These are phyloP conservation scores for Candida ipomoeae DNA, from an alignment of 805 yeast species.

Conservation along the genomic window DNA sequence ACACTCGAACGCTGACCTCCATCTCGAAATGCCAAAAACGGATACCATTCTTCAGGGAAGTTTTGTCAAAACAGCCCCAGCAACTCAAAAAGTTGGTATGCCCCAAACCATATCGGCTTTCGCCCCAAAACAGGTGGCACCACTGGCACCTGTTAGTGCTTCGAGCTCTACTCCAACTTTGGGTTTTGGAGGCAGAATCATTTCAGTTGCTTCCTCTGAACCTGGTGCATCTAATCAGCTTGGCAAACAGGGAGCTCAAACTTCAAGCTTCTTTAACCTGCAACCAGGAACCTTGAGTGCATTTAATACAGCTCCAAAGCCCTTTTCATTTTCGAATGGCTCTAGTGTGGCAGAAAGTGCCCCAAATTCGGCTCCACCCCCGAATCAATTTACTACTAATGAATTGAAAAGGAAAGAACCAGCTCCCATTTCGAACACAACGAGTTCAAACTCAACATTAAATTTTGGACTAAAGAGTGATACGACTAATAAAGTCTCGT, in stretches of 20 bases:
- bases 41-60: background rate
- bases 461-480: background rate
- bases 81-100: background rate
- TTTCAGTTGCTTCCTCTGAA: background rate
- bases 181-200: slow-evolving; percentile 1
- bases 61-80: background rate
- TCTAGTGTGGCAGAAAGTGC: background rate
- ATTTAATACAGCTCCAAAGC: background rate
- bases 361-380: background rate
- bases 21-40: slow-evolving; percentile 2
- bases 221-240: background rate
- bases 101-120: background rate
- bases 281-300: background rate
- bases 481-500: background rate
- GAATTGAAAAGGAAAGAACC: background rate
- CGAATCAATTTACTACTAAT: background rate
- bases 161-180: background rate
- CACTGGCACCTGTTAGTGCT: background rate
- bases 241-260: background rate
- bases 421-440: background rate
- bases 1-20: slow-evolving; percentile 25
- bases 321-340: background rate
- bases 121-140: background rate
- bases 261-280: background rate
- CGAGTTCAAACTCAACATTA: background rate